These are phyloP conservation scores for Ricinus communis DNA, from an alignment of 345 rosid genomes.

Conservation along the genomic window DNA sequence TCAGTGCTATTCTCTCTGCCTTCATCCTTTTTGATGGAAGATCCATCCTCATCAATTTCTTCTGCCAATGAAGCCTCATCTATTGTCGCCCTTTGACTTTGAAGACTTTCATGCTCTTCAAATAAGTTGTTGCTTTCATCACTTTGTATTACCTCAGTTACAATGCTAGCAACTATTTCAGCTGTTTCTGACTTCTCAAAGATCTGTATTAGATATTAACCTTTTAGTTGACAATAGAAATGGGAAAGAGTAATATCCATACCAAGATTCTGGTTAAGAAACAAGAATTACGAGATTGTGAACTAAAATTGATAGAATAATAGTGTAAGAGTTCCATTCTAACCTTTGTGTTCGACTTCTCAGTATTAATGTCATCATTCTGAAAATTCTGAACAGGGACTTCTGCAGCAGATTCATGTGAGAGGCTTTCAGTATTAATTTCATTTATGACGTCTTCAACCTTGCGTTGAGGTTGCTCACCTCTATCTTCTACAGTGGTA, in stretches of 20 bases:
- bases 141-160: neutral
- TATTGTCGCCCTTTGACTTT: neutral
- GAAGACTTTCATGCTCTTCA: neutral
- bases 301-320: no score
- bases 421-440: constrained; percentile 12
- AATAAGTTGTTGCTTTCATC: neutral
- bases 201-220: neutral
- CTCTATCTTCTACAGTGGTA: constrained; percentile 5
- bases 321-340: neutral
- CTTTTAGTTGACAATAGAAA: constrained; percentile 1
- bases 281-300: no score
- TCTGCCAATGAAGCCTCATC: neutral
- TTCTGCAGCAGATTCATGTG: constrained; percentile 12
- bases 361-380: constrained; percentile 8
- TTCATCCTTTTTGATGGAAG: neutral
- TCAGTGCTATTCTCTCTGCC: no score
- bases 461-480: neutral
- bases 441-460: neutral
- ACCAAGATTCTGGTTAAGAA: no score
- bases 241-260: no score
- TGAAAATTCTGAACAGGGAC: constrained; percentile 4
- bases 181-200: neutral
- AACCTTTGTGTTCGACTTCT: constrained; percentile 18
- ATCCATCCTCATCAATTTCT: constrained; percentile 3
- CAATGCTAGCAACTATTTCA: neutral